Conservation (phyloP, 2,329 filamentous ascomycete species). For the Colletotrichum sp. region DNA sequence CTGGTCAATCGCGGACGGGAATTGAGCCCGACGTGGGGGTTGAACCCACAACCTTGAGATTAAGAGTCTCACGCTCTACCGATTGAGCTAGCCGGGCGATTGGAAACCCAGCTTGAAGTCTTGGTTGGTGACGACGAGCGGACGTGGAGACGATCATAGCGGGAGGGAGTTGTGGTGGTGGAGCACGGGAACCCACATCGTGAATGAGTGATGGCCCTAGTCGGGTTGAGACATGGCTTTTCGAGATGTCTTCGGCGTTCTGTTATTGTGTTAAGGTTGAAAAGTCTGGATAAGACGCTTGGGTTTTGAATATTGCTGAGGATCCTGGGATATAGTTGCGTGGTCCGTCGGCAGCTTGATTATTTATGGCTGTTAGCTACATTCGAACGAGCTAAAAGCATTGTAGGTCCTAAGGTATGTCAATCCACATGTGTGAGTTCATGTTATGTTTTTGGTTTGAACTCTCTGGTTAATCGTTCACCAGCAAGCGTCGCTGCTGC, state of each 20-base stretch:
- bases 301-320: too few species aligned
- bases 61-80: conserved; percentile 78
- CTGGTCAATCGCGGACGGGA: conserved; percentile 15
- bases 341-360: not conserved
- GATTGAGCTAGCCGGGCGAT: conserved; percentile 67
- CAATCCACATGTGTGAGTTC: fast-evolving
- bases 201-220: not conserved
- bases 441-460: not conserved
- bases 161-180: not conserved
- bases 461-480: not conserved
- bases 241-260: not conserved
- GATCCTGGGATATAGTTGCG: not conserved
- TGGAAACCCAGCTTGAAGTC: not conserved
- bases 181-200: not conserved
- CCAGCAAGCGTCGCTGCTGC: not conserved
- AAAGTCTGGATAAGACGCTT: fast-evolving
- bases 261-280: too few species aligned
- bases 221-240: too few species aligned
- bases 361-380: not conserved
- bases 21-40: conserved; percentile 27
- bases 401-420: not conserved
- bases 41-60: conserved; percentile 64
- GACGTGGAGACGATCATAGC: not conserved
- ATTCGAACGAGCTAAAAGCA: not conserved
- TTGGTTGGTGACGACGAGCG: not conserved